A percentile compares a stretch with the other conserved stretches of the same genome.
These are phyloP conservation scores for Phytophthora cactorum DNA, from an alignment of 352 stramenopile species.

Conservation along the genomic window DNA sequence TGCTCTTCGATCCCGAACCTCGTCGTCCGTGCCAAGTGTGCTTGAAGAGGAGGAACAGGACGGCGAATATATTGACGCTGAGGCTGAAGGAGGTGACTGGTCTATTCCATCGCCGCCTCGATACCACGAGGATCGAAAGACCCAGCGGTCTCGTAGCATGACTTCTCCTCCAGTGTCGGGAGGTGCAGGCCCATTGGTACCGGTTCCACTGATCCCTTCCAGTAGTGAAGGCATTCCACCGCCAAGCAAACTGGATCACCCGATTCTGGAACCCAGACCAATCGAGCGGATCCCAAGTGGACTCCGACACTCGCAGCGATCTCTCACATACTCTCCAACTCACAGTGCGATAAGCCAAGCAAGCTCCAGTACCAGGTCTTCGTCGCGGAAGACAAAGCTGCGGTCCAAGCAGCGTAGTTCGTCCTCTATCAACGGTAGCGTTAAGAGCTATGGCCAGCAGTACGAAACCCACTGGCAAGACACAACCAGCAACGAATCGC, in stretches of 20 bases:
- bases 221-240: slow-evolving; percentile 33
- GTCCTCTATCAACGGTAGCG: slow-evolving; percentile 15
- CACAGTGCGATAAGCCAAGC: slow-evolving; percentile 26
- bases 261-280: slow-evolving; percentile 5
- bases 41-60: slow-evolving; percentile 16
- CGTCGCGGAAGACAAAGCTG: slow-evolving; percentile 14
- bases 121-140: slow-evolving; percentile 17
- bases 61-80: slow-evolving; percentile 15
- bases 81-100: slow-evolving; percentile 25
- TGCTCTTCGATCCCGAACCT: slow-evolving; percentile 17
- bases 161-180: slow-evolving; percentile 24
- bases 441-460: slow-evolving; percentile 11
- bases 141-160: slow-evolving; percentile 17
- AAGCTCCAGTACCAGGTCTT: slow-evolving; percentile 26
- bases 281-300: slow-evolving; percentile 28
- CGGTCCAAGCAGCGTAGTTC: slow-evolving; percentile 24
- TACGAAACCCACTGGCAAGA: slow-evolving; percentile 27
- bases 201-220: slow-evolving; percentile 25
- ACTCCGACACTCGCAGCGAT: slow-evolving; percentile 20
- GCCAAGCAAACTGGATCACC: slow-evolving; percentile 5
- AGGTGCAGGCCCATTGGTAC: slow-evolving; percentile 19
- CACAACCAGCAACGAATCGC: slow-evolving; percentile 27
- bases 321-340: slow-evolving; percentile 27
- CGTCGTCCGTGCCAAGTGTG: slow-evolving; percentile 23
- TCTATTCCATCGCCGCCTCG: slow-evolving; percentile 28